Evolutionary conservation across 2,329 filamentous ascomycete genomes (phyloP).

Genomic region (Blumeria graminis): DNA sequence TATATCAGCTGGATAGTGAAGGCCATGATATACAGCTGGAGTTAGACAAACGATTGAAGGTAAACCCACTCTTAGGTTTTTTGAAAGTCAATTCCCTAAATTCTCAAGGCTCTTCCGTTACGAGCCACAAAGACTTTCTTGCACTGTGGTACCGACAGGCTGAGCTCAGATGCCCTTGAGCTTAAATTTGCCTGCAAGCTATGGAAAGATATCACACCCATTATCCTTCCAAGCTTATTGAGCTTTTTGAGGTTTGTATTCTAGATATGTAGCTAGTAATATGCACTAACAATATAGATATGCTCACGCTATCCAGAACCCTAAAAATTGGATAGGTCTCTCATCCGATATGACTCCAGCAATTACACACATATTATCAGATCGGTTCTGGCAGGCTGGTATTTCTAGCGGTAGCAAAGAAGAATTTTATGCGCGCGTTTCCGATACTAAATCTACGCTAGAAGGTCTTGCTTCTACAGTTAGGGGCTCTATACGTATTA

Average conservation of each 20-base stretch:
- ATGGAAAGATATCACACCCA: slow-evolving; percentile 66
- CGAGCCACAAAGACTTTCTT: slow-evolving; percentile 77
- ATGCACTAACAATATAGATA: slow-evolving; percentile 25
- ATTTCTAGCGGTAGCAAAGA: slow-evolving; percentile 92
- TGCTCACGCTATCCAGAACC: slow-evolving; percentile 78
- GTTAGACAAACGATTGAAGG: slow-evolving; percentile 51
- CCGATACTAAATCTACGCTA: slow-evolving; percentile 67
- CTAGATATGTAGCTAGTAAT: neutral
- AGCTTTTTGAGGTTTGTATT: slow-evolving; percentile 37
- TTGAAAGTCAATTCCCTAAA: neutral
- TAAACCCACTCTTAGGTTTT: slow-evolving; percentile 12
- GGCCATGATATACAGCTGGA: slow-evolving; percentile 57
- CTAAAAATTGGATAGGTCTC: slow-evolving; percentile 57
- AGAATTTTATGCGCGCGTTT: slow-evolving; percentile 82
- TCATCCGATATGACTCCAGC: slow-evolving; percentile 52
- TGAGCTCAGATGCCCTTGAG: slow-evolving; percentile 47
- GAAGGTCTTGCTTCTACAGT: slow-evolving; percentile 90
- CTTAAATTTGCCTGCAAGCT: slow-evolving; percentile 55
- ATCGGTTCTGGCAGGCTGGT: slow-evolving; percentile 94
- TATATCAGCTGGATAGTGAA: slow-evolving; percentile 50
- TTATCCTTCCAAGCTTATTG: slow-evolving; percentile 66
- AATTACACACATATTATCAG: slow-evolving; percentile 64
- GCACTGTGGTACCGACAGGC: slow-evolving; percentile 74
- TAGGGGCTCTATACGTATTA: slow-evolving; percentile 64
- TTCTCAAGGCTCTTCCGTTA: slow-evolving; percentile 38